Conservation (phyloP, 2,329 filamentous ascomycete genomes). For the Penicillium sp. region DNA sequence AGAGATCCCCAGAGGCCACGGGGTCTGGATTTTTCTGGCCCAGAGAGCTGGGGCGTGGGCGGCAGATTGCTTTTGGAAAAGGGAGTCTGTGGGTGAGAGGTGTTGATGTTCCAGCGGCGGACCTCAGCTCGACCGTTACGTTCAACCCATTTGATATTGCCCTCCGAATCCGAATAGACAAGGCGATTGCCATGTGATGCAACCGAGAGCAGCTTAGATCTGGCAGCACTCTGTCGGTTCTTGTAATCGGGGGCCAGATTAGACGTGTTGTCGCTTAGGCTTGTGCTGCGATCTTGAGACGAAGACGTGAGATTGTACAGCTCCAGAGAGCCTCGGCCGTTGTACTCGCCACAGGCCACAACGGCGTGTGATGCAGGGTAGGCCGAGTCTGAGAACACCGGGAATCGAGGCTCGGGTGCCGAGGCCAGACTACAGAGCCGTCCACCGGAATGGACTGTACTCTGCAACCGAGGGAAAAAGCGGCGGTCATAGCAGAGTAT, state of each 20-base stretch:
- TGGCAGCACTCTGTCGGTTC: constrained; percentile 79
- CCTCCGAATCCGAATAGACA: constrained; percentile 79
- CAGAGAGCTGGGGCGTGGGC: constrained; percentile 14
- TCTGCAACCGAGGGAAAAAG: constrained; percentile 73
- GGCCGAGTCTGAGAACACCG: constrained; percentile 39
- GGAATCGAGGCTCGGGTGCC: constrained; percentile 56
- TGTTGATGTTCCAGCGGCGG: constrained; percentile 58
- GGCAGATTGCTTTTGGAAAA: constrained; percentile 13
- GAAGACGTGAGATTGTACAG: constrained; percentile 57
- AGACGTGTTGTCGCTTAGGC: constrained; percentile 28
- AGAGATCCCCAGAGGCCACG: constrained; percentile 56
- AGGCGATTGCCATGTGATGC: constrained; percentile 77
- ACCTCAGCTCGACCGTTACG: constrained; percentile 65
- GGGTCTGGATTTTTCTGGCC: constrained; percentile 39
- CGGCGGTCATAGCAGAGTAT: constrained; percentile 87
- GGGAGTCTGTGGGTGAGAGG: constrained; percentile 26
- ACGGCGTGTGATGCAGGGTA: constrained; percentile 61
- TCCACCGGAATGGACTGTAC: constrained; percentile 79
- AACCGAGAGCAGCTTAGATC: constrained; percentile 77
- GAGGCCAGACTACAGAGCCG: constrained; percentile 70
- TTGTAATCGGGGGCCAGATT: constrained; percentile 50
- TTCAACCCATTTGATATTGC: constrained; percentile 86
- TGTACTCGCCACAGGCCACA: constrained; percentile 84
- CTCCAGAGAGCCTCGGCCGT: constrained; percentile 84
- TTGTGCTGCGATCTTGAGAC: constrained; percentile 27